A percentile compares a stretch with the other conserved stretches of the same genome.
Conservation (phyloP, 805 yeast genomes). For the Cyberlindnera galapagoensis region DNA sequence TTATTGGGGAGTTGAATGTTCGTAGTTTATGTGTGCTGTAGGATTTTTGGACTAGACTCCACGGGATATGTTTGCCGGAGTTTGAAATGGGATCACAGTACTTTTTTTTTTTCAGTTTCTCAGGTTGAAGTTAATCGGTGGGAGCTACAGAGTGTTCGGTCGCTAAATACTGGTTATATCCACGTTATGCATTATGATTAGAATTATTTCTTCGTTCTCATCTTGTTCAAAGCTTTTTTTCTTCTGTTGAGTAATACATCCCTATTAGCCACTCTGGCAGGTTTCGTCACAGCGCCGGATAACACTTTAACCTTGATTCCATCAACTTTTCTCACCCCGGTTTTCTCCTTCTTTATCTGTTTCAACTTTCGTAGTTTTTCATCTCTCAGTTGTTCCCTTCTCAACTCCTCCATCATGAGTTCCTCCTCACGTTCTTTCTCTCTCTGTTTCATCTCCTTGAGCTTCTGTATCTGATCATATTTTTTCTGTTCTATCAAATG, state of each 20-base stretch:
- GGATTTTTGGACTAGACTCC: too few species aligned
- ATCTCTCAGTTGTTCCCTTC: slow-evolving; percentile 12
- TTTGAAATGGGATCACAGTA: too few species aligned
- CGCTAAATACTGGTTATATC: too few species aligned
- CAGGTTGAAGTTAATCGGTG: too few species aligned
- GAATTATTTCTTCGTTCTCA: too few species aligned
- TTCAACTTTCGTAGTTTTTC: slow-evolving; percentile 14
- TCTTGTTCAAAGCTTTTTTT: slow-evolving; percentile 22
- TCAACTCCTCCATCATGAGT: slow-evolving; percentile 10
- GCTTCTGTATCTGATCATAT: slow-evolving; percentile 13
- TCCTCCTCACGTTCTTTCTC: slow-evolving; percentile 17
- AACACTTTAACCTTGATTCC: slow-evolving; percentile 20
- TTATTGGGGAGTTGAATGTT: too few species aligned
- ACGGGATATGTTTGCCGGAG: too few species aligned
- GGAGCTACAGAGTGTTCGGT: too few species aligned
- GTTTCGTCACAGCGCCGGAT: slow-evolving; percentile 6
- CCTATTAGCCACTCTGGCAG: slow-evolving; percentile 11
- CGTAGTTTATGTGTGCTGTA: too few species aligned
- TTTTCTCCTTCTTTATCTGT: slow-evolving; percentile 5
- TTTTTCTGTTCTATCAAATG: slow-evolving; percentile 16
- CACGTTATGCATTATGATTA: too few species aligned
- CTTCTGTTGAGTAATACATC: slow-evolving; percentile 20
- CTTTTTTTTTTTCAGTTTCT: too few species aligned
- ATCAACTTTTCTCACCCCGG: slow-evolving; percentile 17
- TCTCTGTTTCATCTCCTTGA: slow-evolving; percentile 10